These are phyloP conservation scores for Sclerotinia sclerotiorum DNA, from an alignment of 2,329 filamentous ascomycete species.

Conservation along the genomic window DNA sequence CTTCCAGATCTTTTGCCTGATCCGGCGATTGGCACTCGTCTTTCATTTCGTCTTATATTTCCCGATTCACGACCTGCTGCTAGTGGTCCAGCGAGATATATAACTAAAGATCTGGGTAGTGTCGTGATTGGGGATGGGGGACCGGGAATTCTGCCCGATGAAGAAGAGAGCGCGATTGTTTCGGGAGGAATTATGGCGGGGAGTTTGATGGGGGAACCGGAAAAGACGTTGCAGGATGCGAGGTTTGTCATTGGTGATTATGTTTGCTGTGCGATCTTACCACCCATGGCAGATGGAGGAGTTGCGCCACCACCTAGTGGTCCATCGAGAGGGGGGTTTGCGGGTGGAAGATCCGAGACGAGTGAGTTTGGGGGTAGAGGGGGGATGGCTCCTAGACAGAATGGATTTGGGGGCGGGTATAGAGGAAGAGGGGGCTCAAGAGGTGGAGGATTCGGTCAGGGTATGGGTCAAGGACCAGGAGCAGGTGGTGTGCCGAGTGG, in stretches of 20 bases:
- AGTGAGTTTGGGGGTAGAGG: constrained; percentile 43
- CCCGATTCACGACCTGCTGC: constrained; percentile 55
- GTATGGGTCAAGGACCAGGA: constrained; percentile 44
- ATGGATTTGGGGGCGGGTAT: constrained; percentile 40
- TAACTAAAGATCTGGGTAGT: constrained; percentile 78
- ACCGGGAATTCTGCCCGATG: constrained; percentile 44
- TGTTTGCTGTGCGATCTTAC: constrained; percentile 77
- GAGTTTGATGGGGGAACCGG: constrained; percentile 57
- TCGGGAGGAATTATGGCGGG: constrained; percentile 37
- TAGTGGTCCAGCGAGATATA: constrained; percentile 57
- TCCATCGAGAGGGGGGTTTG: constrained; percentile 42
- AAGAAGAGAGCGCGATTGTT: constrained; percentile 42
- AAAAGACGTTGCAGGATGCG: constrained; percentile 73
- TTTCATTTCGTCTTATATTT: constrained; percentile 86
- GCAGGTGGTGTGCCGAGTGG: constrained; percentile 46
- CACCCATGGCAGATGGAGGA: constrained; percentile 70
- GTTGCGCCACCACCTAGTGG: constrained; percentile 63
- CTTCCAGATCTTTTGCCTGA: constrained; percentile 68
- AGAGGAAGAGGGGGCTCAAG: constrained; percentile 42
- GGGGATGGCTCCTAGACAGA: constrained; percentile 42
- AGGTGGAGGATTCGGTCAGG: constrained; percentile 45
- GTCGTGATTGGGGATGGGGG: constrained; percentile 69
- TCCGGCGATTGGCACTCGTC: constrained; percentile 75
- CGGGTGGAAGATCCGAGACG: constrained; percentile 41
- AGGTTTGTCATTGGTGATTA: constrained; percentile 89